These are phyloP conservation scores for Backusella sp. DNA, from an alignment of 192 early-diverging fungal genomes.

Conservation along the genomic window DNA sequence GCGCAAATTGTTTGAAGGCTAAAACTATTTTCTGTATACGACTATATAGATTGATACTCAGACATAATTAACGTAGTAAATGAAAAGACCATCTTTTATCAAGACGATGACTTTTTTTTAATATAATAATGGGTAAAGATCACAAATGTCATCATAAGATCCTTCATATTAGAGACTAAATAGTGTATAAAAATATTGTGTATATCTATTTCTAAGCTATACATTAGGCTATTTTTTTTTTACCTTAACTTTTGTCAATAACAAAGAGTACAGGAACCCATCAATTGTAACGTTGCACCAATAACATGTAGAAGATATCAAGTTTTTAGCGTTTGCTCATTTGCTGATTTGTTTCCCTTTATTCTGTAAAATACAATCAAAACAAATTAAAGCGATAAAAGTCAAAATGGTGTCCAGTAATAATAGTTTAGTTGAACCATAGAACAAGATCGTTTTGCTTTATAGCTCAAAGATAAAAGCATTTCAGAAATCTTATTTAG, in stretches of 20 bases:
- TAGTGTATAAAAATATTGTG: not conserved
- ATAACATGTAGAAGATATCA: not conserved
- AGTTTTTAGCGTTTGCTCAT: not conserved
- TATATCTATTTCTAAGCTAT: not conserved
- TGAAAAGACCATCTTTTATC: not conserved
- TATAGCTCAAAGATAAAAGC: not conserved
- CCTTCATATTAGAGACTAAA: not conserved
- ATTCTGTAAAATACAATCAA: not conserved
- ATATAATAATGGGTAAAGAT: not conserved
- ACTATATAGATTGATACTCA: not conserved
- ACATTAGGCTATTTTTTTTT: not conserved
- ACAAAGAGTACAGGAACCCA: not conserved
- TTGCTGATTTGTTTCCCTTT: not conserved
- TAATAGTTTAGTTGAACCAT: not conserved
- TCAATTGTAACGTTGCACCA: not conserved
- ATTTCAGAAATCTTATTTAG: not conserved
- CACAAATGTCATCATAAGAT: not conserved
- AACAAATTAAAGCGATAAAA: not conserved
- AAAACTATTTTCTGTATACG: not conserved
- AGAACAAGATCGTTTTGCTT: not conserved
- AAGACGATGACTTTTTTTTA: not conserved
- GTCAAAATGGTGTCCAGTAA: not conserved
- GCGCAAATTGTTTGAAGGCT: not conserved
- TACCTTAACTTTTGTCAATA: not conserved
- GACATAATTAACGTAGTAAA: not conserved